Conservation (phyloP, 2,329 filamentous ascomycete species). For the Fusarium oxysporum region DNA sequence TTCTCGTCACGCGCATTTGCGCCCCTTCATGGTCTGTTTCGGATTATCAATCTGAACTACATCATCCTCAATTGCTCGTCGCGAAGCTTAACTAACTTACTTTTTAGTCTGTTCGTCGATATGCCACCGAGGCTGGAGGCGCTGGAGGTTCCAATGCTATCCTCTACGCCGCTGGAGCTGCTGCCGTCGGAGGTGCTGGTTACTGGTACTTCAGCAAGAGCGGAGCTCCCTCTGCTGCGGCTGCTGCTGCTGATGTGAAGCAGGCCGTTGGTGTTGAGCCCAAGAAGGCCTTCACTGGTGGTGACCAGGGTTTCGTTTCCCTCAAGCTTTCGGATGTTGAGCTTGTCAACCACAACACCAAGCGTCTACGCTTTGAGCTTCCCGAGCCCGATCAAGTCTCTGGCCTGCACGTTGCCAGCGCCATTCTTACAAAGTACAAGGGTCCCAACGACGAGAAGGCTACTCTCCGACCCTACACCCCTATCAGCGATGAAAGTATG, state of each 20-base stretch:
- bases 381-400: constrained; percentile 86
- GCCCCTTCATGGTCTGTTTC: constrained; percentile 1
- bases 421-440: constrained; percentile 92
- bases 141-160: constrained; percentile 69
- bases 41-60: constrained; percentile 23
- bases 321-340: constrained; percentile 84
- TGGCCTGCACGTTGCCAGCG: constrained; percentile 85
- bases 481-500: constrained; percentile 84
- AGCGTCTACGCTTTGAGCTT: constrained; percentile 88
- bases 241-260: constrained; percentile 62
- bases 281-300: constrained; percentile 74
- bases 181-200: constrained; percentile 66
- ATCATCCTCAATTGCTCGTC: constrained; percentile 6
- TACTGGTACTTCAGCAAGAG: constrained; percentile 67
- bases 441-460: constrained; percentile 85
- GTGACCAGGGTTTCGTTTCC: constrained; percentile 88
- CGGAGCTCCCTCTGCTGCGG: constrained; percentile 61
- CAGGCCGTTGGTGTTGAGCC: constrained; percentile 64
- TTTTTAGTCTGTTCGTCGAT: constrained; percentile 65
- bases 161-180: constrained; percentile 71
- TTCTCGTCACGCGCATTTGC: not conserved
- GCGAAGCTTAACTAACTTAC: constrained; percentile 44
- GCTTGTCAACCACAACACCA: constrained; percentile 92
- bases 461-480: constrained; percentile 92
- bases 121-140: constrained; percentile 71